Evolutionary conservation across 345 rosid species (phyloP).

Genomic region (Rhizophora mangle): DNA sequence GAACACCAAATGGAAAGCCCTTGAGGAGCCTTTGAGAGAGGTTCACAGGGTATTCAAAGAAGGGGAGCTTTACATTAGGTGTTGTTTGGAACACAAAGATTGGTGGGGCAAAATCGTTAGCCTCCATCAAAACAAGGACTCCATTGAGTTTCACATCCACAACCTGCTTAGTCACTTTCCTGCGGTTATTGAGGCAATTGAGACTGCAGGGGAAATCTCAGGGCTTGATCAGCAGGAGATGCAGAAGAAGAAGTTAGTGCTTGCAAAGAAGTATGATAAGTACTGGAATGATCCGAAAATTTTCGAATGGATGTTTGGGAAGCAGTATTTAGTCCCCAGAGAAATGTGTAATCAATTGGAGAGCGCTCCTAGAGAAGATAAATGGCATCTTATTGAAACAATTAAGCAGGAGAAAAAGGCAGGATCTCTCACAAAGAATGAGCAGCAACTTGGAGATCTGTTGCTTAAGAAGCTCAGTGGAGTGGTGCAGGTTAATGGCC

Average conservation of each 20-base stretch:
- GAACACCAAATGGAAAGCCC: slow-evolving; percentile 80
- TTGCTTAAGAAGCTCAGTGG: slow-evolving; percentile 57
- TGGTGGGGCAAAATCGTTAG: slow-evolving; percentile 79
- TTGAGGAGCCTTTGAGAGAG: slow-evolving; percentile 75
- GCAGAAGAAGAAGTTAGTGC: slow-evolving; percentile 59
- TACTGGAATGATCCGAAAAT: slow-evolving; percentile 78
- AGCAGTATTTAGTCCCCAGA: slow-evolving; percentile 65
- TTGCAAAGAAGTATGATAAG: slow-evolving; percentile 61
- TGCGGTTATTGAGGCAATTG: slow-evolving; percentile 75
- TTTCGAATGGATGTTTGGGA: slow-evolving; percentile 70
- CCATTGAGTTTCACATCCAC: slow-evolving; percentile 74
- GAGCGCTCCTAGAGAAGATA: slow-evolving; percentile 68
- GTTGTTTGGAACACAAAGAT: slow-evolving; percentile 63
- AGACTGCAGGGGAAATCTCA: slow-evolving; percentile 72
- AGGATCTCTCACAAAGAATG: slow-evolving; percentile 47
- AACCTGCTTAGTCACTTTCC: slow-evolving; percentile 69
- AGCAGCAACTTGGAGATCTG: slow-evolving; percentile 56
- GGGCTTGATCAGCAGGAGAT: slow-evolving; percentile 83
- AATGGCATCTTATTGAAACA: slow-evolving; percentile 64
- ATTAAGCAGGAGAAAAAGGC: slow-evolving; percentile 52
- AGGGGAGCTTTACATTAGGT: slow-evolving; percentile 74
- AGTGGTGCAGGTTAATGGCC: slow-evolving; percentile 36
- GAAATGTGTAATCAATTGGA: slow-evolving; percentile 54
- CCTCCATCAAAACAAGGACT: slow-evolving; percentile 79
- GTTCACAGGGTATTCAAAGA: slow-evolving; percentile 70